Base-by-base conservation (phyloP, 2,329 filamentous ascomycete genomes). In the Aspergillus proliferans region DNA sequence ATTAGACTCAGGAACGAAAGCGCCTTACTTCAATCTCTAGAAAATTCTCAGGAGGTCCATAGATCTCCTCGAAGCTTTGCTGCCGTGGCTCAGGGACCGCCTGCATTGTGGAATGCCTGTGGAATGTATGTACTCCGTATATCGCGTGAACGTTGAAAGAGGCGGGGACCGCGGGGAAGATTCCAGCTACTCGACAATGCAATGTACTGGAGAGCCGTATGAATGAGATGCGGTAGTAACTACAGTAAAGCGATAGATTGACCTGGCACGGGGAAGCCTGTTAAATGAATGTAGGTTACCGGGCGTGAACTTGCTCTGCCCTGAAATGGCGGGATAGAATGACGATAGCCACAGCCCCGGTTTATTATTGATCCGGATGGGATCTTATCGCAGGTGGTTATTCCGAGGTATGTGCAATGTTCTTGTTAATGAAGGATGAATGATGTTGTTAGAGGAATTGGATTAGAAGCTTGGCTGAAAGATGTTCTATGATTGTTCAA, bases 21-120 rank as follows among this genome's bases (percentile, higher is more conserved):
- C 6, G 30, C 66, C 74, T 50, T 70, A 93, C 91, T 79, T 98
- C 93, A 56, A 98, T 95, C 77, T 98, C 93, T 47, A 98, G 82
- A 68, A 97, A 96, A 77, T 98, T 98, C 79, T 98, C 93, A 5
- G 93, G 93, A 43, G 92, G 89, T 12, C 91, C 93, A 72, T 98
- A 98, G 70, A 97, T 95, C 79, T 98, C 93, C 74, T 98, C 93
- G 68, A 96, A 97, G 66, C 87, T 93, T 77, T 98, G 93, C 73
- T 88, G 84, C 63, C 91, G 87, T 59, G 87, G 74, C 57, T 83
- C 80, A 43, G 82, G 81, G 61, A 84, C 75, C 50, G 80, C 78
- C 69, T 84, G 80, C 81, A 84, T 84, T 44, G 58, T 71, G 58
- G 45, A 49, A 50, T 53, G 50, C 8, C 49, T 47, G 36, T 34